Conservation (phyloP, 257 asterid species). For the Henckelia pumila region DNA sequence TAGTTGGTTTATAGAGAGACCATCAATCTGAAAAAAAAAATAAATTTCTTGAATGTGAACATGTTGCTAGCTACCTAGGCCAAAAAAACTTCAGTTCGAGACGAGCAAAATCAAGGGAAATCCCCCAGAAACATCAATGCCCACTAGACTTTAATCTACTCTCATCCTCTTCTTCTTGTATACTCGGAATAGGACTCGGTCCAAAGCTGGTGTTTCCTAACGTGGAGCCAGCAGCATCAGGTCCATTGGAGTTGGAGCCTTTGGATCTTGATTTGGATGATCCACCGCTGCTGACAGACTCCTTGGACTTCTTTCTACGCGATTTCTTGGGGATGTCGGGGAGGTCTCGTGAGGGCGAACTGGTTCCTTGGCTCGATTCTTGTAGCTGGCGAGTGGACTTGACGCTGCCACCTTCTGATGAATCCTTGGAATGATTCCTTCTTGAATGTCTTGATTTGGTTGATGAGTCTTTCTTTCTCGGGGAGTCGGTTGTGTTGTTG, state of each 20-base stretch:
- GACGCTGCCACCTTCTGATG: conserved; percentile 30
- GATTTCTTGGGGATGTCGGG: conserved; percentile 48
- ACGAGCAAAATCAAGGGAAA: background rate
- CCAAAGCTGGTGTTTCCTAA: background rate
- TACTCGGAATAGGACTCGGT: conserved; percentile 5
- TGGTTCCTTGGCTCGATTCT: conserved; percentile 28
- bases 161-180: conserved; percentile 1
- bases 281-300: conserved; percentile 20
- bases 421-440: conserved; percentile 46
- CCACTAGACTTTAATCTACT: background rate
- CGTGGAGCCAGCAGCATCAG: background rate
- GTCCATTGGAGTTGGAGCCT: conserved; percentile 17
- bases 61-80: conserved; percentile 15
- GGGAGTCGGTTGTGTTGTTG: conserved; percentile 30
- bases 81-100: background rate
- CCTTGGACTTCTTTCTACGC: conserved; percentile 47
- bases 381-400: conserved; percentile 27
- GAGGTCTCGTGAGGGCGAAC: conserved; percentile 31
- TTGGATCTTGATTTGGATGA: conserved; percentile 27
- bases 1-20: background rate
- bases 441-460: conserved; percentile 44
- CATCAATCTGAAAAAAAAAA: background rate
- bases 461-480: conserved; percentile 39
- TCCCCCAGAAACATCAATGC: background rate
- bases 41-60: conserved; percentile 8